A percentile compares a stretch with the other conserved stretches of the same genome.
phyloP scores from a whole-genome alignment of 2,329 filamentous ascomycete genomes.

The Claviceps spartinae region DNA sequence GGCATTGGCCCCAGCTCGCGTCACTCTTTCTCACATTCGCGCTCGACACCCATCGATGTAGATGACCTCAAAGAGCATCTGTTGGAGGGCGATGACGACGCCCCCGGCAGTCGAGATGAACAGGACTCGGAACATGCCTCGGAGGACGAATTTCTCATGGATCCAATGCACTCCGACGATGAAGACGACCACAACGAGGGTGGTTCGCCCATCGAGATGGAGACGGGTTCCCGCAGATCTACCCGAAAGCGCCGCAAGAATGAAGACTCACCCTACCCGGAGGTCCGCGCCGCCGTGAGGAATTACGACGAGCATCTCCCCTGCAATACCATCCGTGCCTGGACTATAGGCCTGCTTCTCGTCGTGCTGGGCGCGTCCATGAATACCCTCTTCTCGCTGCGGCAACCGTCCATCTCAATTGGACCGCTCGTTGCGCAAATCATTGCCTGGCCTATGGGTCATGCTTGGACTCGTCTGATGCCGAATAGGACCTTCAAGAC shows the following conservation, averaged over 20 bases:
- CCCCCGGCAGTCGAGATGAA: constrained; percentile 29
- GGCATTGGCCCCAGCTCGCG: constrained; percentile 11
- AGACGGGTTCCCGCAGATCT: constrained; percentile 7
- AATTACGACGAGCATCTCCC: constrained; percentile 53
- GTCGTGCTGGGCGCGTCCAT: constrained; percentile 43
- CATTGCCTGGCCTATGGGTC: constrained; percentile 49
- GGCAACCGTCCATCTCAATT: constrained; percentile 47
- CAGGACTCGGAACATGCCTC: constrained; percentile 31
- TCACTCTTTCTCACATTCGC: constrained; percentile 15
- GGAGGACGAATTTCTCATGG: constrained; percentile 35
- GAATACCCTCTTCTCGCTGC: constrained; percentile 51
- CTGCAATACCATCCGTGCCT: constrained; percentile 52
- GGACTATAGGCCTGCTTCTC: constrained; percentile 46
- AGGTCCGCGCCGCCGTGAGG: constrained; percentile 49
- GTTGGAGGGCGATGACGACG: constrained; percentile 28
- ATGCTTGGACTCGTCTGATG: constrained; percentile 44
- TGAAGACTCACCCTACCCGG: constrained; percentile 51
- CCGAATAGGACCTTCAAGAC: constrained; percentile 35
- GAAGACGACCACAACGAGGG: background rate
- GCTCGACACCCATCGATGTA: constrained; percentile 9
- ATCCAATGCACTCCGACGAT: constrained; percentile 34
- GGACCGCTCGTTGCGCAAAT: constrained; percentile 49
- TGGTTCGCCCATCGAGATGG: constrained; percentile 9
- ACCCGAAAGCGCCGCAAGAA: constrained; percentile 25
- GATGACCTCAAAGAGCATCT: constrained; percentile 19